phyloP scores from a whole-genome alignment of 1,139 yeast species.

The Taiozyma sp. region DNA sequence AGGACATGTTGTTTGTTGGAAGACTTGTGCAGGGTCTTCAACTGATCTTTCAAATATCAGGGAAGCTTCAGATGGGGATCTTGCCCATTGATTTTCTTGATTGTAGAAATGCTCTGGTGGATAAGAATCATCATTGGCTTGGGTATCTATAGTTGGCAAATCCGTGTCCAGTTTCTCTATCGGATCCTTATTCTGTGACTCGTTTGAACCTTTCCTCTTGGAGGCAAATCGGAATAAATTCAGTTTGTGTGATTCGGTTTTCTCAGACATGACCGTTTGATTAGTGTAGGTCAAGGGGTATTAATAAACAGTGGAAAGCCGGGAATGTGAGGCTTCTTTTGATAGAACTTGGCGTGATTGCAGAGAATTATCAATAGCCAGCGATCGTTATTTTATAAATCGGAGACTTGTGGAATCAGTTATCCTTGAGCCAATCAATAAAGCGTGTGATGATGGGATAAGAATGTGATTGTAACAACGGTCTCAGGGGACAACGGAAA shows the following conservation, averaged over 20 bases:
- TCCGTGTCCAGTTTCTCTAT: background rate
- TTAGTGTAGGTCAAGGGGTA: background rate
- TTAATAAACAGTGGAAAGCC: background rate
- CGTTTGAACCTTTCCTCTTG: background rate
- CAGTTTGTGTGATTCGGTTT: background rate
- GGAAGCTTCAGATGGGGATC: background rate
- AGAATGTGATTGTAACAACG: background rate
- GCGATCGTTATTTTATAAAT: background rate
- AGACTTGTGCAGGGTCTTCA: conserved; percentile 23
- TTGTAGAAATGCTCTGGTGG: background rate
- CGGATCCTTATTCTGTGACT: background rate
- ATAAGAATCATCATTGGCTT: background rate
- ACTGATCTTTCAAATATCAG: conserved; percentile 24
- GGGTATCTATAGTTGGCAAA: background rate
- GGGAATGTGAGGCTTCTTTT: background rate
- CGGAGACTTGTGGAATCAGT: too few relatives aligned
- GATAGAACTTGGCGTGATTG: background rate
- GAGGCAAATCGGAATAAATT: background rate
- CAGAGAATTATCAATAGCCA: background rate
- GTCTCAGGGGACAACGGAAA: background rate
- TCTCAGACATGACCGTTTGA: background rate
- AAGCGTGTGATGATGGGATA: background rate
- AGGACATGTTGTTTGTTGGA: conserved; percentile 21
- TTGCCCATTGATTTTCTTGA: background rate
- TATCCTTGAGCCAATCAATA: too few relatives aligned